phyloP scores from a whole-genome alignment of 257 asterid species.

The Fraxinus excelsior region DNA sequence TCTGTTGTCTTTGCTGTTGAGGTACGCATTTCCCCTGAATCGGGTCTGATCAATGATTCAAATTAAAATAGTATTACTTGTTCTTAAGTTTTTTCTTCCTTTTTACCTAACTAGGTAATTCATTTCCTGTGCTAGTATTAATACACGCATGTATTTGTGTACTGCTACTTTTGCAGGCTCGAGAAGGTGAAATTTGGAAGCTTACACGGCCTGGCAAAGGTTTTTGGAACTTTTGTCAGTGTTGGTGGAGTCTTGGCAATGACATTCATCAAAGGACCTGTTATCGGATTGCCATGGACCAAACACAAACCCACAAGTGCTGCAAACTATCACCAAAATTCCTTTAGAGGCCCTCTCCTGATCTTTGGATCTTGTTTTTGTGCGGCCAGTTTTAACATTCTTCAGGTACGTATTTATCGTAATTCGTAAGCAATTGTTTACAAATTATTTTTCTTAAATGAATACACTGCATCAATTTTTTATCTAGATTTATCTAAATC shows the following conservation, averaged over 20 bases:
- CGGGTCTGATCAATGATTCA: neutral
- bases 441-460: no score
- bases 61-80: no score
- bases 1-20: conserved; percentile 65
- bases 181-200: conserved; percentile 52
- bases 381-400: conserved; percentile 61
- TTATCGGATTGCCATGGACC: conserved; percentile 63
- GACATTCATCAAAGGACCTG: conserved; percentile 62
- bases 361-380: conserved; percentile 56
- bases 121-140: no score
- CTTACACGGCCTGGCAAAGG: conserved; percentile 54
- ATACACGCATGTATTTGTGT: no score
- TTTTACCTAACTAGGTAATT: neutral
- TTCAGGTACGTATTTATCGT: conserved; percentile 54
- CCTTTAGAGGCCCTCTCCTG: conserved; percentile 60
- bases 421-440: no score
- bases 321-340: conserved; percentile 33
- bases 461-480: no score
- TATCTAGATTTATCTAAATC: no score
- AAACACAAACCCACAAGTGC: conserved; percentile 23
- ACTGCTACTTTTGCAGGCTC: conserved; percentile 34
- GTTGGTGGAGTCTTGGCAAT: conserved; percentile 78
- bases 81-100: no score
- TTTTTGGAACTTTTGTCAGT: conserved; percentile 62
- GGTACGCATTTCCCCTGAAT: conserved; percentile 32